Evolutionary conservation across 495 filamentous ascomycete genomes (phyloP).

Genomic region (Filosporella fistucella): DNA sequence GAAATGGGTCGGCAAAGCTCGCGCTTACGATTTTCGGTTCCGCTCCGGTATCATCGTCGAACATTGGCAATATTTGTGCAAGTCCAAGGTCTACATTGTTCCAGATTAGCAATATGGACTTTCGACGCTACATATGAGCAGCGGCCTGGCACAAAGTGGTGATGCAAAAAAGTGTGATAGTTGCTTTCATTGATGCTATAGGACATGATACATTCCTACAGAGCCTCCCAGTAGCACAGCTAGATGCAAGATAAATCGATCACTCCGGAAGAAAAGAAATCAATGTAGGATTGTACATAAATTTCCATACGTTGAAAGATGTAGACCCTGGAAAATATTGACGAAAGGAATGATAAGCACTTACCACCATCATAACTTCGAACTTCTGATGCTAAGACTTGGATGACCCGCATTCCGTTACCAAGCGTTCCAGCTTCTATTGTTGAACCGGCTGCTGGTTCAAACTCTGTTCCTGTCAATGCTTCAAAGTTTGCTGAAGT

Average conservation of each 20-base stretch:
- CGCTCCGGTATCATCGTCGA: constrained; percentile 77
- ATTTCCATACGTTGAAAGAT: no score
- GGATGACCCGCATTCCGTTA: constrained; percentile 70
- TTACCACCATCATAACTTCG: constrained; percentile 83
- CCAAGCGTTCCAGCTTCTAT: constrained; percentile 77
- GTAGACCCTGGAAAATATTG: no score
- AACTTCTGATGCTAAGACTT: constrained; percentile 78
- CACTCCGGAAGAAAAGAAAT: no score
- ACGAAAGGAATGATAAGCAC: constrained; percentile 23
- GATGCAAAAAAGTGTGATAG: constrained; percentile 18
- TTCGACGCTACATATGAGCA: neutral
- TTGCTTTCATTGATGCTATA: constrained; percentile 28
- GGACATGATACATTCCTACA: constrained; percentile 22
- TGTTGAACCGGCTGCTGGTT: constrained; percentile 76
- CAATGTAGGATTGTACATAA: no score
- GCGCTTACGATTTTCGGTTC: constrained; percentile 71
- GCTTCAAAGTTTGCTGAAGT: constrained; percentile 61
- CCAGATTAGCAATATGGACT: constrained; percentile 12
- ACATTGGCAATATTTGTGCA: constrained; percentile 82
- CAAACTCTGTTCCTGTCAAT: constrained; percentile 73
- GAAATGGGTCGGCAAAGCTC: constrained; percentile 83
- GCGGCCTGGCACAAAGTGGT: constrained; percentile 12
- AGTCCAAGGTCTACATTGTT: constrained; percentile 67
- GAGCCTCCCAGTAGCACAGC: constrained; percentile 18
- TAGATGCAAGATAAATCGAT: no score